phyloP scores from a whole-genome alignment of 495 filamentous ascomycete species.

The Friedmanniomyces simplex region DNA sequence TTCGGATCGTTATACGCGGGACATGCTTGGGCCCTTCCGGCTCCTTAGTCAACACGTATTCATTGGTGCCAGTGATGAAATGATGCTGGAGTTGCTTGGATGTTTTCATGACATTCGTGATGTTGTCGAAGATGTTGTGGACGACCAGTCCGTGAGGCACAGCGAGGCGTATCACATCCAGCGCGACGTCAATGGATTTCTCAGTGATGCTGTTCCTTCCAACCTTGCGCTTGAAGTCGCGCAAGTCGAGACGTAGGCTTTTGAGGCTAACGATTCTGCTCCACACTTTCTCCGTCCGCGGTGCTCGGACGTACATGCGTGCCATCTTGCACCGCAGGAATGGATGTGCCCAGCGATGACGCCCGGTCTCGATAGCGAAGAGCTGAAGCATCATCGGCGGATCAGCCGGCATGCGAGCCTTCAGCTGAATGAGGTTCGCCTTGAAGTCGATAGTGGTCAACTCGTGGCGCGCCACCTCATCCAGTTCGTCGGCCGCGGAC shows the following conservation, averaged over 20 bases:
- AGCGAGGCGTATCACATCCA: conserved; percentile 76
- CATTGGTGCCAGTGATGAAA: conserved; percentile 74
- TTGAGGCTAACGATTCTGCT: conserved; percentile 76
- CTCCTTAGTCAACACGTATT: conserved; percentile 71
- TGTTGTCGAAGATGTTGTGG: conserved; percentile 84
- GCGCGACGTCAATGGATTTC: conserved; percentile 69
- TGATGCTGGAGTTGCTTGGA: conserved; percentile 81
- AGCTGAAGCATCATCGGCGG: conserved; percentile 85
- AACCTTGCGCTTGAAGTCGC: conserved; percentile 59
- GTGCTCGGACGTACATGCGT: conserved; percentile 75
- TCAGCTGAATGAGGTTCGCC: conserved; percentile 70
- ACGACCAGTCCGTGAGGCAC: conserved; percentile 92
- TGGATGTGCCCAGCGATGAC: conserved; percentile 74
- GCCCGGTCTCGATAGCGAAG: conserved; percentile 66
- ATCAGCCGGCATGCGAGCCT: conserved; percentile 75
- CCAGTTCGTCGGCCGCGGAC: conserved; percentile 4
- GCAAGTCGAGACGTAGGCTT: conserved; percentile 64
- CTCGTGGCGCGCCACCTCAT: conserved; percentile 38
- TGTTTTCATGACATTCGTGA: conserved; percentile 78
- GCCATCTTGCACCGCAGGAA: conserved; percentile 65
- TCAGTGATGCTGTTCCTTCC: conserved; percentile 55
- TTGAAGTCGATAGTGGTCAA: conserved; percentile 73
- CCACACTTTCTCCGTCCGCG: conserved; percentile 72
- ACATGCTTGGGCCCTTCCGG: conserved; percentile 78
- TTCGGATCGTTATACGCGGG: conserved; percentile 71